A percentile compares a stretch with the other conserved stretches of the same genome.
These are phyloP conservation scores for Dictyostelium citrinum DNA, from an alignment of 78 protist species.

Conservation along the genomic window DNA sequence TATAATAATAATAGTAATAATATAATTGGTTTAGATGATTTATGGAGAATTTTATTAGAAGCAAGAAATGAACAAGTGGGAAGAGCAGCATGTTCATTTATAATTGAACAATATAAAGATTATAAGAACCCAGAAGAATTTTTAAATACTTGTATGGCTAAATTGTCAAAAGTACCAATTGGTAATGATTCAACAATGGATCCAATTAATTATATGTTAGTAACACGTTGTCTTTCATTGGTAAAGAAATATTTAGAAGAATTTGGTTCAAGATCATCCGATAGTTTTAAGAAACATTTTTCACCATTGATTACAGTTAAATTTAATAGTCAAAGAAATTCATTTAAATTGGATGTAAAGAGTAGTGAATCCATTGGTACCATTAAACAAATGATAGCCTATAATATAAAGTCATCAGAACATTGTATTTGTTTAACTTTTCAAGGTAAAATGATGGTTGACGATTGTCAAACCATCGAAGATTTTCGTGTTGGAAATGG, in stretches of 20 bases:
- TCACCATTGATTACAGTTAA: slow-evolving; percentile 25
- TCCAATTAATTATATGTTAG: neutral
- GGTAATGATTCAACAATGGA: neutral
- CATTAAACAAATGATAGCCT: neutral
- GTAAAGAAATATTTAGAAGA: slow-evolving; percentile 20
- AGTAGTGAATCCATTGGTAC: slow-evolving; percentile 35
- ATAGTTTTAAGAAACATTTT: slow-evolving; percentile 17
- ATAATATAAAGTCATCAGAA: neutral
- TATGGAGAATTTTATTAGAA: slow-evolving; percentile 77
- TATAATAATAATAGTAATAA: neutral
- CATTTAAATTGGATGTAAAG: slow-evolving; percentile 3
- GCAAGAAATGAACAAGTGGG: slow-evolving; percentile 74
- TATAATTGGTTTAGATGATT: slow-evolving; percentile 65
- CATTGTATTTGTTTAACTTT: neutral
- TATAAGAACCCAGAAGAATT: slow-evolving; percentile 23
- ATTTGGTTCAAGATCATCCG: slow-evolving; percentile 31
- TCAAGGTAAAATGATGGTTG: neutral
- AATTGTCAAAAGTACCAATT: slow-evolving; percentile 35
- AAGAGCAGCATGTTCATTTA: neutral
- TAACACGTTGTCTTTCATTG: slow-evolving; percentile 25
- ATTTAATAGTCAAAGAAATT: neutral
- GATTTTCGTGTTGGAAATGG: slow-evolving; percentile 27
- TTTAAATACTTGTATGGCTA: slow-evolving; percentile 22
- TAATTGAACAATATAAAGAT: slow-evolving; percentile 36
- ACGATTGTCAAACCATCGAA: slow-evolving; percentile 34